Percentiles rank a stretch among this genome's conserved stretches.
These are phyloP conservation scores for Solanum sparsipilum DNA, from an alignment of 257 asterid species.

Conservation along the genomic window DNA sequence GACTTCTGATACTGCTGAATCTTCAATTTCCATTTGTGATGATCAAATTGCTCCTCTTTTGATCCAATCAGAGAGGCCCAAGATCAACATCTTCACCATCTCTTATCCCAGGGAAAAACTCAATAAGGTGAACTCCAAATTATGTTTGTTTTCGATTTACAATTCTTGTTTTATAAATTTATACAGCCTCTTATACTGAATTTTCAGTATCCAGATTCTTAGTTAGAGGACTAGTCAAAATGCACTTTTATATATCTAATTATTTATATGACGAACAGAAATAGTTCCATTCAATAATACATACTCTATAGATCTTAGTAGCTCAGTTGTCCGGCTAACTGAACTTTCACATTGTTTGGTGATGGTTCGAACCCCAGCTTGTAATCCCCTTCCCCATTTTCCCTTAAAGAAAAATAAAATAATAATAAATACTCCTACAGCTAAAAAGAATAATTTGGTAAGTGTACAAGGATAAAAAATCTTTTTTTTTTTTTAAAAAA, in stretches of 20 bases:
- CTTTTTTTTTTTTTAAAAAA: too few species aligned
- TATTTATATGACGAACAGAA: too few species aligned
- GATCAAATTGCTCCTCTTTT: conserved; percentile 25
- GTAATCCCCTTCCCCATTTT: neutral
- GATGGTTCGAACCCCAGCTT: neutral
- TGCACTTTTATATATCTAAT: neutral
- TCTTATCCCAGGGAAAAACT: conserved; percentile 16
- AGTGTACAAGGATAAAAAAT: neutral
- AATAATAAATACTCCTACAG: neutral
- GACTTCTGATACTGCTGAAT: neutral
- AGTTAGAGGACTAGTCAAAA: neutral
- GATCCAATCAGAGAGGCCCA: conserved; percentile 18
- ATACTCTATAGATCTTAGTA: neutral
- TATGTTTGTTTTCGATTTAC: neutral
- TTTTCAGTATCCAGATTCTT: neutral
- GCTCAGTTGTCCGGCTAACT: neutral
- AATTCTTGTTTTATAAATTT: too few species aligned
- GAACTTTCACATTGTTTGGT: neutral
- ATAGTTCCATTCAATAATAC: neutral
- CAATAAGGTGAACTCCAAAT: conserved; percentile 3
- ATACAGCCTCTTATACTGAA: too few species aligned
- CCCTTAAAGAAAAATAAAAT: neutral
- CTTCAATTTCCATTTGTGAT: conserved; percentile 4
- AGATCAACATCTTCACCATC: conserved; percentile 29
- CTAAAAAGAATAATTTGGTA: neutral